Conservation (phyloP, 2,329 filamentous ascomycete genomes). For the Penicillium sp. region DNA sequence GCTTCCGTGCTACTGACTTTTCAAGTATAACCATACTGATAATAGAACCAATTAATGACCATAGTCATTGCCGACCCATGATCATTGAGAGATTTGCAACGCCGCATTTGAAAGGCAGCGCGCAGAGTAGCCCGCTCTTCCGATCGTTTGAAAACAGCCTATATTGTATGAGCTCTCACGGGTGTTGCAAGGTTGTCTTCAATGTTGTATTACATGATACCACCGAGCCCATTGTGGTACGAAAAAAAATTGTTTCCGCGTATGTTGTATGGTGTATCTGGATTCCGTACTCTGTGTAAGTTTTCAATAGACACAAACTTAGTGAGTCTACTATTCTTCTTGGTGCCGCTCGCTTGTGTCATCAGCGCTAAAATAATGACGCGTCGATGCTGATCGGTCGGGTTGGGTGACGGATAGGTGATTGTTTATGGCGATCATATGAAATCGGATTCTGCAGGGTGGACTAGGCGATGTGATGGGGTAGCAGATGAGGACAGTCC, state of each 20-base stretch:
- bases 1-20: not conserved
- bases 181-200: not conserved
- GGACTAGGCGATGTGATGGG: not conserved
- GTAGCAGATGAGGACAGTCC: not conserved
- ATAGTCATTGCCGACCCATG: not conserved
- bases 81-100: too few relatives aligned
- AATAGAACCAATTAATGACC: not conserved
- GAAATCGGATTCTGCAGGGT: not conserved
- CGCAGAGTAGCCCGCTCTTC: not conserved
- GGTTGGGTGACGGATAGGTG: not conserved
- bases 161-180: not conserved
- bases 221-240: not conserved
- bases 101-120: not conserved
- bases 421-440: not conserved
- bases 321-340: not conserved
- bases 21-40: not conserved
- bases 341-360: not conserved
- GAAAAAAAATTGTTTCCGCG: not conserved
- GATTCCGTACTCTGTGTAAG: not conserved
- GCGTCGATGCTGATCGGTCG: slow-evolving; percentile 11
- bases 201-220: not conserved
- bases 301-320: not conserved
- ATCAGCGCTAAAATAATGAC: slow-evolving; percentile 9
- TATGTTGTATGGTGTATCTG: not conserved
- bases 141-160: not conserved